Conservation (phyloP, 208 protist species). For the Crithidia expoeki region DNA sequence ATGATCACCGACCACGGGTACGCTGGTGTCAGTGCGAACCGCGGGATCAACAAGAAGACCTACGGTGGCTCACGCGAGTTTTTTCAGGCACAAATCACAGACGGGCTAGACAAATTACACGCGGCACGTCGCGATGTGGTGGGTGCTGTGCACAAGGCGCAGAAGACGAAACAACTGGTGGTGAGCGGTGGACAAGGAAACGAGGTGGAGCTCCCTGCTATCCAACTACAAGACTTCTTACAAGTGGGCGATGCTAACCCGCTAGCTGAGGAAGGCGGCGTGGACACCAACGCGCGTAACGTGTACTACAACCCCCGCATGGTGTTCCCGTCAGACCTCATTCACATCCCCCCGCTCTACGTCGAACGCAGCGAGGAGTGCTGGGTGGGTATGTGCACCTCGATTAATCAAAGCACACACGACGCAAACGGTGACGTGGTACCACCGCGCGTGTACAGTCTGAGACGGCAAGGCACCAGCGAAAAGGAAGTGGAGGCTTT, state of each 20-base stretch:
- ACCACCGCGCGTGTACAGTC: constrained; percentile 16
- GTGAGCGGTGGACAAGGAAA: not conserved
- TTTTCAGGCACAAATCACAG: constrained; percentile 12
- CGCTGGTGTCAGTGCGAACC: constrained; percentile 31
- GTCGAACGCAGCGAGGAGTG: constrained; percentile 37
- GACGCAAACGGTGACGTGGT: constrained; percentile 14
- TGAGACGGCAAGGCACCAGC: constrained; percentile 5
- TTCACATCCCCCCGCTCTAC: constrained; percentile 41
- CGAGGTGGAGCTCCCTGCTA: constrained; percentile 4
- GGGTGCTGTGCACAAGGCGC: constrained; percentile 36
- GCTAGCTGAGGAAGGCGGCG: constrained; percentile 17
- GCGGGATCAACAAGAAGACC: constrained; percentile 28
- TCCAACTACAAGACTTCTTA: constrained; percentile 37
- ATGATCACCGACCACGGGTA: constrained; percentile 30
- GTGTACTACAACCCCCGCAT: constrained; percentile 45
- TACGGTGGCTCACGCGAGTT: constrained; percentile 31
- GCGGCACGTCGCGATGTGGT: constrained; percentile 28
- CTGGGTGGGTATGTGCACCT: constrained; percentile 35
- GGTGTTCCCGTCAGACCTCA: constrained; percentile 29
- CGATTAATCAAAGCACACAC: constrained; percentile 12
- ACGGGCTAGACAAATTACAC: constrained; percentile 25
- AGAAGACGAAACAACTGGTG: constrained; percentile 27
- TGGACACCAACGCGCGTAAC: not conserved
- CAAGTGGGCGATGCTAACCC: constrained; percentile 29
- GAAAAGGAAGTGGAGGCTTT: constrained; percentile 23